Percentiles rank a stretch among this genome's conserved stretches.
These are phyloP conservation scores for Myrmaecium sp. DNA, from an alignment of 2,329 filamentous ascomycete species.

Conservation along the genomic window DNA sequence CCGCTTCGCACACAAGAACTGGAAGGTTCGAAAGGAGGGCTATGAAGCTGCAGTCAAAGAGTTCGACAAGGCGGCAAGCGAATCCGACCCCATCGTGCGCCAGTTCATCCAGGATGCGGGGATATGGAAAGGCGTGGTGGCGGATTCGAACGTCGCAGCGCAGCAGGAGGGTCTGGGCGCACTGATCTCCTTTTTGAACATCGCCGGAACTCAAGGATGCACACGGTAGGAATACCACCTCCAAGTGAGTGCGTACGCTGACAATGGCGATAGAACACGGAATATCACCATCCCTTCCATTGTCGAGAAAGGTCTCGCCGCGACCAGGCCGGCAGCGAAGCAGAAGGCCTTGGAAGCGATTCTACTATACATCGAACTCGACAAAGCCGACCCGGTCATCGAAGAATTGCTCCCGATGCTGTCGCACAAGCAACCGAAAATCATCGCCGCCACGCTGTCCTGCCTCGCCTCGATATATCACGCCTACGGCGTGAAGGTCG, in stretches of 20 bases:
- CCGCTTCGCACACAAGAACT: constrained; percentile 78
- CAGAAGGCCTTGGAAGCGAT: constrained; percentile 72
- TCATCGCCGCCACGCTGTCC: constrained; percentile 58
- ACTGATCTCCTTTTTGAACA: constrained; percentile 84
- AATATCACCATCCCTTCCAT: constrained; percentile 58
- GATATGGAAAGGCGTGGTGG: constrained; percentile 82
- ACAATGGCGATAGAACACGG: constrained; percentile 41
- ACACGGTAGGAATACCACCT: constrained; percentile 35
- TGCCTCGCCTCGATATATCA: constrained; percentile 75
- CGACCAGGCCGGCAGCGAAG: constrained; percentile 78
- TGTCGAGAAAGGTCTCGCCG: constrained; percentile 79
- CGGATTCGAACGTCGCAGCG: constrained; percentile 90
- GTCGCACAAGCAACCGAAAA: constrained; percentile 79
- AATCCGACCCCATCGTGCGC: constrained; percentile 68
- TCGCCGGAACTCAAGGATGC: constrained; percentile 64
- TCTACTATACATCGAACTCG: constrained; percentile 76
- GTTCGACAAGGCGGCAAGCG: constrained; percentile 71
- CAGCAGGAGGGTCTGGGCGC: constrained; percentile 84
- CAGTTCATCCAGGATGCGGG: constrained; percentile 73
- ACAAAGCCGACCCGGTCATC: constrained; percentile 68
- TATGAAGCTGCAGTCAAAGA: constrained; percentile 85
- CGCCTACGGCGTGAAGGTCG: constrained; percentile 84
- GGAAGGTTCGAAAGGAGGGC: constrained; percentile 91
- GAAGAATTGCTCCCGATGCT: constrained; percentile 77
- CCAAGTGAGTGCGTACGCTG: constrained; percentile 5